These are phyloP conservation scores for Nemania sp. DNA, from an alignment of 2,329 filamentous ascomycete species.

Conservation along the genomic window DNA sequence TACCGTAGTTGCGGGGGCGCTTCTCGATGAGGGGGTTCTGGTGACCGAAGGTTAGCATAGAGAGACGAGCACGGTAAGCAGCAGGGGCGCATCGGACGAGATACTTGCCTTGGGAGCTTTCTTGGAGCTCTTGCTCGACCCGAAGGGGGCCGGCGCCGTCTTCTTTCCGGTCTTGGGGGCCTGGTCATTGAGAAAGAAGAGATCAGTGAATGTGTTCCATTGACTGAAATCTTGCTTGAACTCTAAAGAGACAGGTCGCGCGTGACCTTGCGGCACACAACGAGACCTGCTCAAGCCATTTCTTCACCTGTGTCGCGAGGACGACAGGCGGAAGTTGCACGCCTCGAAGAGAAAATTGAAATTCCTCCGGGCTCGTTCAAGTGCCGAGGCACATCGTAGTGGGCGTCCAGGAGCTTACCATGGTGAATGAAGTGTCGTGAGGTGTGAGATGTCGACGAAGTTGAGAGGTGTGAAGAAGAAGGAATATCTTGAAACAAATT, in stretches of 20 bases:
- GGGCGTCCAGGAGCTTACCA: conserved; percentile 59
- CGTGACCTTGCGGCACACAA: conserved; percentile 58
- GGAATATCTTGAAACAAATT: conserved; percentile 39
- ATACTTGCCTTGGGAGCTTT: conserved; percentile 92
- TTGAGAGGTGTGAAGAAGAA: conserved; percentile 39
- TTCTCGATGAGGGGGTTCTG: conserved; percentile 99
- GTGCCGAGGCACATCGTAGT: conserved; percentile 40
- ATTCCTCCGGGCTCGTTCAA: conserved; percentile 39
- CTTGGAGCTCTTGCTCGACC: conserved; percentile 87
- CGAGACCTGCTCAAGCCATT: conserved; percentile 64
- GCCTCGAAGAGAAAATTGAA: conserved; percentile 43
- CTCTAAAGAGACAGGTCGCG: conserved; percentile 78
- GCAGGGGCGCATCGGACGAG: conserved; percentile 14
- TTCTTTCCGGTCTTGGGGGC: conserved; percentile 98
- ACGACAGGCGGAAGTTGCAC: conserved; percentile 49
- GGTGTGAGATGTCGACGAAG: conserved; percentile 49
- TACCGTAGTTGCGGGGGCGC: conserved; percentile 95
- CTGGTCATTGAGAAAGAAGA: conserved; percentile 99
- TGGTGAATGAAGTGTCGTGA: conserved; percentile 58
- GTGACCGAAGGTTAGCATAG: conserved; percentile 29
- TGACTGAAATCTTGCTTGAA: conserved; percentile 79
- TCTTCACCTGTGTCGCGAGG: conserved; percentile 59
- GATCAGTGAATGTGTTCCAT: conserved; percentile 87
- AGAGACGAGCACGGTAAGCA: background rate
- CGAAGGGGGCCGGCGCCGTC: conserved; percentile 95